Evolutionary conservation across 352 stramenopile genomes (phyloP).

Genomic region (Sclerospora graminicola): DNA sequence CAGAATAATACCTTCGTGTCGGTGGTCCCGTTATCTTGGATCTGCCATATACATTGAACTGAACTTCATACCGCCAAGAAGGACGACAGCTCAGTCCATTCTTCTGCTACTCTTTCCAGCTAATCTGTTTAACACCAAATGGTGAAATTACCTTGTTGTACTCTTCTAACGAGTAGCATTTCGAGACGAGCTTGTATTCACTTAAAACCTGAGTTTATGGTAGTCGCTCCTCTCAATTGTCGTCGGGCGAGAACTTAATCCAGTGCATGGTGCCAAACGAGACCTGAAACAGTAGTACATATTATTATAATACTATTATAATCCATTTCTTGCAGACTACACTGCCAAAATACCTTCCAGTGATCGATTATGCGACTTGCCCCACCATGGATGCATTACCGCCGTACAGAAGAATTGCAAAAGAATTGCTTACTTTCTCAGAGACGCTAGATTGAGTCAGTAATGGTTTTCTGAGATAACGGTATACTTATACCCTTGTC

Average conservation of each 20-base stretch:
- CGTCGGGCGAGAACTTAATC: slow-evolving; percentile 90
- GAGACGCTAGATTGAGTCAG: too few species aligned
- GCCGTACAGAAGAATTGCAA: too few species aligned
- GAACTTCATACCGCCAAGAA: slow-evolving; percentile 7
- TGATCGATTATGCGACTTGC: slow-evolving; percentile 21
- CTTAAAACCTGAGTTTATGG: slow-evolving; percentile 89
- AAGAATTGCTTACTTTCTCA: too few species aligned
- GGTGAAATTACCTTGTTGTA: not conserved
- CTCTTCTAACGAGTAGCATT: slow-evolving; percentile 1
- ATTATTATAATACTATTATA: too few species aligned
- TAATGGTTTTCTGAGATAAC: too few species aligned
- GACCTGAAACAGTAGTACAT: slow-evolving; percentile 32
- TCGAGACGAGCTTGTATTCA: not conserved
- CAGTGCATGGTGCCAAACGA: slow-evolving; percentile 92
- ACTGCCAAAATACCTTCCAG: not conserved
- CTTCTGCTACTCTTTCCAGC: slow-evolving; percentile 2
- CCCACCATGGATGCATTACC: slow-evolving; percentile 76
- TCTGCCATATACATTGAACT: slow-evolving; percentile 9
- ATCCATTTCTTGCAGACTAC: not conserved
- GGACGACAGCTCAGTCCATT: slow-evolving; percentile 8
- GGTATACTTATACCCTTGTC: too few species aligned
- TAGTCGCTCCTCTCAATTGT: slow-evolving; percentile 91
- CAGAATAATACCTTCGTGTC: too few species aligned
- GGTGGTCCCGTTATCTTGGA: too few species aligned
- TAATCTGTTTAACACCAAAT: slow-evolving; percentile 18